A percentile compares a stretch with the other conserved stretches of the same genome.
Conservation (phyloP, 106 monocot genomes). For the Cymbidium sinense region DNA sequence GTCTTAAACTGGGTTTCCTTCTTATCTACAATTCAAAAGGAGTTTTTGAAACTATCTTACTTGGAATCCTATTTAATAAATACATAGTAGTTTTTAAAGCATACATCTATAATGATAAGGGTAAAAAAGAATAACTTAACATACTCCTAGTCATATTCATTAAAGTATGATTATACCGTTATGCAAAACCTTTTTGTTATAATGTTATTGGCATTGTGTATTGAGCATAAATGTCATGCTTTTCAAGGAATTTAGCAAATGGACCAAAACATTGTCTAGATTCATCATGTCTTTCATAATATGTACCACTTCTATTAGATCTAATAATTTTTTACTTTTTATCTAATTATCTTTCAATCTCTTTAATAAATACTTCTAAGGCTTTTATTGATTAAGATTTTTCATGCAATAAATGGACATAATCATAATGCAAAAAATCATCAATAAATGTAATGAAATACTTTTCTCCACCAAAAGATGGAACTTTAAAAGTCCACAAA, state of each 20-base stretch:
- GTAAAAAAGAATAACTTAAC: not conserved
- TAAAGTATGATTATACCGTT: constrained; percentile 2
- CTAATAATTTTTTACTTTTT: constrained; percentile 5
- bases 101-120: constrained; percentile 1
- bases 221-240: not conserved
- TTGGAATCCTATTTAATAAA: constrained; percentile 10
- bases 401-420: constrained; percentile 8
- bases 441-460: constrained; percentile 10
- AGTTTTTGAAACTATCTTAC: constrained; percentile 4
- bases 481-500: not conserved
- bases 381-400: constrained; percentile 5
- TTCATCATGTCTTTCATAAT: constrained; percentile 12
- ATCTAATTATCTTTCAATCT: constrained; percentile 19
- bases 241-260: constrained; percentile 11
- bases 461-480: not conserved
- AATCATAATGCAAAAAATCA: constrained; percentile 6
- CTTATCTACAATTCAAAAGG: constrained; percentile 4
- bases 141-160: constrained; percentile 15
- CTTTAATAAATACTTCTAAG: not conserved
- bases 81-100: not conserved
- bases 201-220: not conserved
- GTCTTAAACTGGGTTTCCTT: constrained; percentile 11
- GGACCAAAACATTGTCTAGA: constrained; percentile 1
- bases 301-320: constrained; percentile 1
- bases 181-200: not conserved